Evolutionary conservation across 306 rosid genomes (phyloP), one percentile per base, ranked within the genome.

Genomic region (Corylus heterophylla): DNA sequence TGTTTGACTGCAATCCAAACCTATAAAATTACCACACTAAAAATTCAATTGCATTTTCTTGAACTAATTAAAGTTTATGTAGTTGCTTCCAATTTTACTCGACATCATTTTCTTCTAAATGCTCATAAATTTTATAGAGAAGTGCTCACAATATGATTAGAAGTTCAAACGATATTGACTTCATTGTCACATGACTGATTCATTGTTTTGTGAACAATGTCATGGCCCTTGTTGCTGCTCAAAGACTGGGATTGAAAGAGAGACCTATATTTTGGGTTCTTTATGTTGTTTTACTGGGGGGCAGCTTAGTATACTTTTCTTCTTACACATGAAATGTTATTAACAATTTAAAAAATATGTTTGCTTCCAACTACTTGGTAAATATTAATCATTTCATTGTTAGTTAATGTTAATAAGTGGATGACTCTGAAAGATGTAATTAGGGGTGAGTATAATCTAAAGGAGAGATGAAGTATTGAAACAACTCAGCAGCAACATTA

Each of bases 71-170:
- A 62, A 62, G 44, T 62, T 62, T 13, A 62, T 5, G 18, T 14
- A 62, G 44, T 62, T 62, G 69, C 44, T 62, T 62, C 69, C 42
- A 29, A 25, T 62, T 62, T 29, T 62, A 5, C 69, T 62, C 2
- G n/a, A 62, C 44, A 62, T 62, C 69, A 62, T 62, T 13, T 62
- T 62, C 42, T 62, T 62, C 44, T 11, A 62, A 62, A 62, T 56
- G 31, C n/a, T 16, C 18, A 13, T 52, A 52, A 52, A 52, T 7
- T 16, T 14, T 16, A 16, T 13, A 14, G 12, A 52, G 58, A 52
- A 52, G 20, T 52, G 18, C 58, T 17, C 12, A 1, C 58, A 52
- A 16, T 16, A 52, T 52, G 56, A 52, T 16, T 52, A 13, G n/a
- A 52, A 52, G 20, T 14, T 51, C 55, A 13, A 52, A 52, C 1